These are phyloP conservation scores for Alloteropsis semialata DNA, from an alignment of 176 grass and related monocot species.

Conservation along the genomic window DNA sequence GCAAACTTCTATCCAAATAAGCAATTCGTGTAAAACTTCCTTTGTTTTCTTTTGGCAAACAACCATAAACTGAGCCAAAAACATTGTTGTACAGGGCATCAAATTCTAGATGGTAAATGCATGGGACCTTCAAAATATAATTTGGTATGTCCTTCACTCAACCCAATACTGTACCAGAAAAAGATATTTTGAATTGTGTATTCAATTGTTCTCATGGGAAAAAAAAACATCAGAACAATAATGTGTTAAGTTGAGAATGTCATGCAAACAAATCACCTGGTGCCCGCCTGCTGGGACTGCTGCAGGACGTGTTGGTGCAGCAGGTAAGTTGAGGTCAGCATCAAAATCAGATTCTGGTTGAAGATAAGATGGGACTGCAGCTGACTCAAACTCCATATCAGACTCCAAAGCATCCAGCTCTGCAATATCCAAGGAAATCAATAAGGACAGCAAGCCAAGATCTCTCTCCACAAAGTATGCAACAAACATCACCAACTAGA, in stretches of 20 bases:
- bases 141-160: not conserved
- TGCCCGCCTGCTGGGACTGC: constrained; percentile 38
- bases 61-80: not conserved
- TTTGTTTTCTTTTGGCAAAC: not conserved
- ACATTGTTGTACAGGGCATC: not conserved
- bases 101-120: not conserved
- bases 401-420: constrained; percentile 93
- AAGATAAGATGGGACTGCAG: constrained; percentile 89
- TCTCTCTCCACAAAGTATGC: not conserved
- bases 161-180: not conserved
- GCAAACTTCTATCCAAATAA: not conserved
- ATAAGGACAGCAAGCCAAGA: not conserved
- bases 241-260: not conserved
- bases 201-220: not conserved
- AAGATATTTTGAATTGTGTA: not conserved
- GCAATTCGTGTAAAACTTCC: not conserved
- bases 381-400: constrained; percentile 74
- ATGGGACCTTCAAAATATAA: not conserved
- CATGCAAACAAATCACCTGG: constrained; percentile 28
- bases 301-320: constrained; percentile 62
- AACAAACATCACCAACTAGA: not conserved
- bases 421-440: constrained; percentile 31
- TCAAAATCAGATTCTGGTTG: constrained; percentile 80
- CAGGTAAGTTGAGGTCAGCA: constrained; percentile 62
- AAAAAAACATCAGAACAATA: not conserved